These are phyloP conservation scores for Vaccinium macrocarpon DNA, from an alignment of 148 eudicot species.

Conservation along the genomic window DNA sequence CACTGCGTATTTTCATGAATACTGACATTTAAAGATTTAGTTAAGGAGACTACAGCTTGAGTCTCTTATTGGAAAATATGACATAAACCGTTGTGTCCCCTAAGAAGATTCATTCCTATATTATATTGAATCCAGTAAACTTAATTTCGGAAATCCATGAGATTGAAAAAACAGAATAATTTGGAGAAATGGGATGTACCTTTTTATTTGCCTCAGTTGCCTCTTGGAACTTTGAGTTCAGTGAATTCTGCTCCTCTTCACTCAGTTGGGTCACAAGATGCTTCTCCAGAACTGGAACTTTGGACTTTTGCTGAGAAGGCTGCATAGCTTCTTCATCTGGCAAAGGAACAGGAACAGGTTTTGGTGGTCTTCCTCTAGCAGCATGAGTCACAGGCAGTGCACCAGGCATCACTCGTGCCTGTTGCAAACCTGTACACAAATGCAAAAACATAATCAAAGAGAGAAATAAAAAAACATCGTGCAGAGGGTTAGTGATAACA, in stretches of 20 bases:
- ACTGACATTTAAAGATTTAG: neutral
- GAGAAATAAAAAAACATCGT: slow-evolving; percentile 1
- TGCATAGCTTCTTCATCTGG: slow-evolving; percentile 60
- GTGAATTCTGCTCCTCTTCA: slow-evolving; percentile 81
- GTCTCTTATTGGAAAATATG: neutral
- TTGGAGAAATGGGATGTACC: slow-evolving; percentile 17
- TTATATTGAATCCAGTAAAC: neutral
- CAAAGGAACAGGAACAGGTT: slow-evolving; percentile 52
- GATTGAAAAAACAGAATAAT: neutral
- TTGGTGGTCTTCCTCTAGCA: slow-evolving; percentile 62
- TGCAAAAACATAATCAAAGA: slow-evolving; percentile 6
- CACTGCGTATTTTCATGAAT: neutral
- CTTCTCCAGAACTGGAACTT: slow-evolving; percentile 88
- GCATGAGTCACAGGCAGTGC: slow-evolving; percentile 48
- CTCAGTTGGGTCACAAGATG: slow-evolving; percentile 88
- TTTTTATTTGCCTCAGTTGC: slow-evolving; percentile 87
- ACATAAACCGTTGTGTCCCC: neutral
- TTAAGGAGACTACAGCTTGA: neutral
- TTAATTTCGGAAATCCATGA: neutral
- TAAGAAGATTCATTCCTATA: neutral
- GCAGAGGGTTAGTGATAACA: neutral
- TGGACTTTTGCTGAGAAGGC: slow-evolving; percentile 65
- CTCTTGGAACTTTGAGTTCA: slow-evolving; percentile 82
- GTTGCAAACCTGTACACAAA: slow-evolving; percentile 56
- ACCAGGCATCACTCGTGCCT: slow-evolving; percentile 48